A percentile compares a stretch with the other conserved stretches of the same genome.
These are phyloP conservation scores for Shiraia sp. DNA, from an alignment of 2,329 filamentous ascomycete species.

Conservation along the genomic window DNA sequence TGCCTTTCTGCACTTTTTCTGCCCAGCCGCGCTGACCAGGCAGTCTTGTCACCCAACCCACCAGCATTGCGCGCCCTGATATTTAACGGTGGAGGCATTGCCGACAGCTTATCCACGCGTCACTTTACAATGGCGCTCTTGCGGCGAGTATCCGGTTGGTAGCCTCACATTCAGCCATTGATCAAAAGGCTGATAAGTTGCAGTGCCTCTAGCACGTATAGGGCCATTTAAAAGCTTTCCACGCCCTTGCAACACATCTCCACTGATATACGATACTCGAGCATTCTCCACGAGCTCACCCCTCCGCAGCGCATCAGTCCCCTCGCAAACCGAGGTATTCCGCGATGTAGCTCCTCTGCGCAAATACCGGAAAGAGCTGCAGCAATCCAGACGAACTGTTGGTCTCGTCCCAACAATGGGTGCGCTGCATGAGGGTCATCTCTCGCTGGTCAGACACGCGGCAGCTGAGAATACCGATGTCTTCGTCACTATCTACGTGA, in stretches of 20 bases:
- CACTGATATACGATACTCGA: constrained; percentile 15
- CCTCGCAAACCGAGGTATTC: constrained; percentile 66
- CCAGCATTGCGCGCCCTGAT: constrained; percentile 5
- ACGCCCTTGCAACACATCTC: constrained; percentile 1
- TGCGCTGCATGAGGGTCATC: constrained; percentile 88
- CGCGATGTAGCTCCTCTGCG: constrained; percentile 75
- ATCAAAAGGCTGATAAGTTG: constrained; percentile 8
- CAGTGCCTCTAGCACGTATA: constrained; percentile 14
- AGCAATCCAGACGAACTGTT: constrained; percentile 70
- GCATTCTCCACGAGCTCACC: constrained; percentile 22
- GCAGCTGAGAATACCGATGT: constrained; percentile 84
- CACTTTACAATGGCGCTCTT: constrained; percentile 30
- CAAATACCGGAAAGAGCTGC: constrained; percentile 67
- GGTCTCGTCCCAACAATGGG: constrained; percentile 97
- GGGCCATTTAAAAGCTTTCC: constrained; percentile 5
- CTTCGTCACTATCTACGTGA: constrained; percentile 91
- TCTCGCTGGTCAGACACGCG: constrained; percentile 82
- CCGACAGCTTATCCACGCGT: constrained; percentile 23
- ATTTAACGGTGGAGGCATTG: constrained; percentile 9
- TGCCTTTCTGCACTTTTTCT: constrained; percentile 5
- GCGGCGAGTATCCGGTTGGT: constrained; percentile 22
- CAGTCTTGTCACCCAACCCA: constrained; percentile 7
- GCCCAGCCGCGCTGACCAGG: constrained; percentile 8
- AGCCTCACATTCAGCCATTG: constrained; percentile 11
- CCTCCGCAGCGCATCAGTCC: constrained; percentile 19